Evolutionary conservation across 1,139 yeast genomes (phyloP), one percentile per base, ranked within the genome.

Genomic region (Ogataea hybrid): DNA sequence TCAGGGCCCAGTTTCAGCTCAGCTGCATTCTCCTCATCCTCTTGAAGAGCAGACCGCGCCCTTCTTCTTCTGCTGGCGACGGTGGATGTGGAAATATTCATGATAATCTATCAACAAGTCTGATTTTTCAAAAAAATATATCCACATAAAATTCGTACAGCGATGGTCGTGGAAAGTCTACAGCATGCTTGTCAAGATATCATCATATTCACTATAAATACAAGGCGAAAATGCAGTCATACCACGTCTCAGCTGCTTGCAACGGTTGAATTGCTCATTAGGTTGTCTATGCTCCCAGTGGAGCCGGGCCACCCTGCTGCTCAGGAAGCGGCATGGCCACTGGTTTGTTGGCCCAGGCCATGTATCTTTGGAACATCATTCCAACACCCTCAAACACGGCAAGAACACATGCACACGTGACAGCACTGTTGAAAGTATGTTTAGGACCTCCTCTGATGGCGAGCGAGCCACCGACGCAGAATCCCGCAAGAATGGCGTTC

Each of bases 391-490:
- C 99, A 57, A 92, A 85, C 40, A 89, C 95, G 58, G 96, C 98
- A 61, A 92, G 75, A 57, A 92, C 80, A 75, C 96, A 87, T 25
- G 96, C 97, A 81, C 98, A 92, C 28, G 96, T 87, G 57, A 94
- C 89, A 56, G 98, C 97, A 47, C 95, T 85, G 68, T 90, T 92
- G 70, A 97, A 77, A 42, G 96, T 87, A 65, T 90, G 97, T 71
- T 81, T 87, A 92, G 96, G 88, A 41, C 98, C 99, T 58, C 98
- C 97, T 79, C 99, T 87, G 56, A 94, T 80, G 48, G 98, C 98
- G 56, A 92, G 75, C 12, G 97, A 82, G 57, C 98, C 99, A 75
- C 99, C 99, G 39, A 96, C 90, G 73, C 88, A 88, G 66, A 94
- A 90, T 43, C 99, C 98, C 27, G 98, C 97, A 63, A 92, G 84